phyloP scores from a whole-genome alignment of 1,139 yeast genomes.

The Lodderomyces parapsilosis region DNA sequence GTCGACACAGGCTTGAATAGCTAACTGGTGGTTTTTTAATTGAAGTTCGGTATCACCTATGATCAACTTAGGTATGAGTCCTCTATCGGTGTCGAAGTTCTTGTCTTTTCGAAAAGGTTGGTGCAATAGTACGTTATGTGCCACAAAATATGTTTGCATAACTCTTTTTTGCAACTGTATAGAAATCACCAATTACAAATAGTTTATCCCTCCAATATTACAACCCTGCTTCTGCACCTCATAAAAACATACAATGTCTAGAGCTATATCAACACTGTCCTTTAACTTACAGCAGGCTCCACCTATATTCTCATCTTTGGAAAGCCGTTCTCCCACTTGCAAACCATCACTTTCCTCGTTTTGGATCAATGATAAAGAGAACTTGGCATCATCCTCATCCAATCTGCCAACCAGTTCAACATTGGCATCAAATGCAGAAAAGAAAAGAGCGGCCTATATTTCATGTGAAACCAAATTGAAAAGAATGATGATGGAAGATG shows the following conservation, averaged over 20 bases:
- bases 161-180: background rate
- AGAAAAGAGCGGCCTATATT: background rate
- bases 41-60: too few species aligned
- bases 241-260: too few species aligned
- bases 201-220: too few species aligned
- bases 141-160: background rate
- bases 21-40: too few species aligned
- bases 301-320: background rate
- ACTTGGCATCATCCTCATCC: background rate
- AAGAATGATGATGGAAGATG: constrained; percentile 6
- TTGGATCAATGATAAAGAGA: background rate
- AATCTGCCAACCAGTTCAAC: background rate
- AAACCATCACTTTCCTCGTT: background rate
- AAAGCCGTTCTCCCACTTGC: background rate
- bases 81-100: too few species aligned
- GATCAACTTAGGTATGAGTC: too few species aligned
- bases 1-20: too few species aligned
- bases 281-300: background rate
- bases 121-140: too few species aligned
- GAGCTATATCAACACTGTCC: background rate
- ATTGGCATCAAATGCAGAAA: background rate
- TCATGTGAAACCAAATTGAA: constrained; percentile 3
- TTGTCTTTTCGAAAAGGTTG: too few species aligned
- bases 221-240: too few species aligned
- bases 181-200: too few species aligned